A percentile compares a stretch with the other conserved stretches of the same genome.
Evolutionary conservation across 2,329 filamentous ascomycete species (phyloP).

Genomic region (Stagonosporopsis chrysanthemi): DNA sequence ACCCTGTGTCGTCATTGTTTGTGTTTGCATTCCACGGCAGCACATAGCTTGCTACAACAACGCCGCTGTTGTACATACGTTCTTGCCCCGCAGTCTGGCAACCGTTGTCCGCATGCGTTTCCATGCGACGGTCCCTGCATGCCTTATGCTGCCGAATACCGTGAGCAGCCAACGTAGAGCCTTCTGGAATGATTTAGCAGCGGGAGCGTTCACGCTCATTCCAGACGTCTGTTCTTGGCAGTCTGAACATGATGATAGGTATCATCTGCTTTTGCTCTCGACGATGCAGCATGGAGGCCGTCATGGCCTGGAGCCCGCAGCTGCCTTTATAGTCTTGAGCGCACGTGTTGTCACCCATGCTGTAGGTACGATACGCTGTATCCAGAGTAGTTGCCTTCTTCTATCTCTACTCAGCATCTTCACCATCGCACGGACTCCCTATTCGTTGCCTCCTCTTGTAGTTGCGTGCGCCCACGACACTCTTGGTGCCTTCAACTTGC

Average conservation of each 20-base stretch:
- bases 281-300: neutral
- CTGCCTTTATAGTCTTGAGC: neutral
- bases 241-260: neutral
- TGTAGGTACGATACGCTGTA: neutral
- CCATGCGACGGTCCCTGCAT: constrained; percentile 10
- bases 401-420: too few species aligned
- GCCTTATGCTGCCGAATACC: neutral
- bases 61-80: neutral
- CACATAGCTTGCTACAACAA: neutral
- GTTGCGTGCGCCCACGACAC: neutral
- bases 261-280: neutral
- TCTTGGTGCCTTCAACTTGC: neutral
- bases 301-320: too few species aligned
- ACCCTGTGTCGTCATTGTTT: constrained; percentile 17
- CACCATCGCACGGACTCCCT: too few species aligned
- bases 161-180: neutral
- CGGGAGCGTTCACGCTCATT: neutral
- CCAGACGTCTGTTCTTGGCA: neutral
- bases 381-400: too few species aligned
- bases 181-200: neutral
- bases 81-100: neutral
- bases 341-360: neutral
- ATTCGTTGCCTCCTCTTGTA: too few species aligned
- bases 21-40: constrained; percentile 7
- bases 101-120: neutral